Evolutionary conservation across 768 basidiomycete genomes (phyloP), one percentile per base, ranked within the genome.

Genomic region (Terana coerulea): DNA sequence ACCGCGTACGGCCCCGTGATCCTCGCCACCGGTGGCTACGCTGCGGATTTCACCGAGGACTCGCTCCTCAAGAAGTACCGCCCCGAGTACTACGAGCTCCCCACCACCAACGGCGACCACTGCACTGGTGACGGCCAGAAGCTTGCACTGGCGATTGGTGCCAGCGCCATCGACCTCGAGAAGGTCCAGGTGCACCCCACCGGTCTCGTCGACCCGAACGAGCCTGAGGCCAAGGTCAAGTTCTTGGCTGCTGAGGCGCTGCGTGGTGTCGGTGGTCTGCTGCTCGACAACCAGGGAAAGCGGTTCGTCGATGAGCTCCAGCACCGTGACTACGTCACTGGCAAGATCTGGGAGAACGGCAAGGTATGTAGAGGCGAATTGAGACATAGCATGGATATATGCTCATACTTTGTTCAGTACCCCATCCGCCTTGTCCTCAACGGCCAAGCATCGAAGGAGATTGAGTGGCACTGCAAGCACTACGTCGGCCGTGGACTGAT

Each of bases 391-490:
- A 17, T 33, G 14, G 12, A 25, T 39, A 17, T 25, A 17, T 31
- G 44, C 47, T 55, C 42, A 34, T 49, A 3, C 21, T 35, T 28
- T 15, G 54, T 30, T 2, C 55, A 93, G 88, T 92, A 84, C 73
- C 95, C 95, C 10, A 91, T 98, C 57, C 86, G 95, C 33, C 83
- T 98, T 19, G 77, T 98, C 37, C 85, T 98, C 57, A 97, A 98
- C 64, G 88, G 91, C 25, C 69, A 82, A 45, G 89, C 95, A 3
- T 91, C 90, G 36, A 89, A 86, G 65, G 90, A 98, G 60, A 98
- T 98, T 53, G 95, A 95, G 71, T 98, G 95, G 95, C 95, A 98
- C 68, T 95, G 92, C 84, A 98, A 97, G 78, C 95, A 97, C 73
- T 98, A 98, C 64, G 87, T 89, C 55, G 95, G 95, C 33, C 90